phyloP scores from a whole-genome alignment of 768 basidiomycete species.

The Mycena metata region DNA sequence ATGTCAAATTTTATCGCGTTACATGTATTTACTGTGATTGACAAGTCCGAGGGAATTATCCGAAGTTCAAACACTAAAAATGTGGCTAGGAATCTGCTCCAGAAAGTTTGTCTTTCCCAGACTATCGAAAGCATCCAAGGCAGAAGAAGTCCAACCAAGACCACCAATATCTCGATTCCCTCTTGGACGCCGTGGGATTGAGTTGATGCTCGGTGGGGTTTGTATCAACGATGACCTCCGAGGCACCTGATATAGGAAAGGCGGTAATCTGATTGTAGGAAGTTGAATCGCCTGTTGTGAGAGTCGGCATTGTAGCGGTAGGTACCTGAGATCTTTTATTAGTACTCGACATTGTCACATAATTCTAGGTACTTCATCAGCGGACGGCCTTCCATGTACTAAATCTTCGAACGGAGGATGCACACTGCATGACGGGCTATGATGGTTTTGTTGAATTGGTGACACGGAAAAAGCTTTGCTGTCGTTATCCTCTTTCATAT shows the following conservation, averaged over 20 bases:
- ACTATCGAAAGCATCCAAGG: conserved; percentile 8
- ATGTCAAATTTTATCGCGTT: conserved; percentile 19
- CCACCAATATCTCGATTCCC: conserved; percentile 3
- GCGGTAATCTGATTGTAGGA: conserved; percentile 2
- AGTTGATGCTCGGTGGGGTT: conserved; percentile 7
- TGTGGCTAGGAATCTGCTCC: conserved; percentile 8
- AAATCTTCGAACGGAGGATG: conserved; percentile 2
- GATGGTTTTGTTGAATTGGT: neutral
- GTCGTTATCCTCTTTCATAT: conserved; percentile 8
- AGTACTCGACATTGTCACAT: conserved; percentile 10
- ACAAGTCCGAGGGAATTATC: conserved; percentile 8
- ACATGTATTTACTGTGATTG: conserved; percentile 16
- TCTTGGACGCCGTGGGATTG: conserved; percentile 4
- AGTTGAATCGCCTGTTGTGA: conserved; percentile 8
- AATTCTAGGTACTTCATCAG: conserved; percentile 15
- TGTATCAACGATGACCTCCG: conserved; percentile 10
- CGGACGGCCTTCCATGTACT: neutral
- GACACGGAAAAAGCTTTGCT: neutral
- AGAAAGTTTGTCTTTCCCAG: conserved; percentile 3
- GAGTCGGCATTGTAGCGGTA: conserved; percentile 1
- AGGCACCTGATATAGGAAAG: conserved; percentile 5
- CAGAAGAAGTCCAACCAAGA: conserved; percentile 12
- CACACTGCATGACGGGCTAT: neutral
- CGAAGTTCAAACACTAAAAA: conserved; percentile 8
- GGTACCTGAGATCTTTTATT: conserved; percentile 5